Conservation (phyloP, 1,284 basidiomycete species). For the Xerocomus nothofagi region DNA sequence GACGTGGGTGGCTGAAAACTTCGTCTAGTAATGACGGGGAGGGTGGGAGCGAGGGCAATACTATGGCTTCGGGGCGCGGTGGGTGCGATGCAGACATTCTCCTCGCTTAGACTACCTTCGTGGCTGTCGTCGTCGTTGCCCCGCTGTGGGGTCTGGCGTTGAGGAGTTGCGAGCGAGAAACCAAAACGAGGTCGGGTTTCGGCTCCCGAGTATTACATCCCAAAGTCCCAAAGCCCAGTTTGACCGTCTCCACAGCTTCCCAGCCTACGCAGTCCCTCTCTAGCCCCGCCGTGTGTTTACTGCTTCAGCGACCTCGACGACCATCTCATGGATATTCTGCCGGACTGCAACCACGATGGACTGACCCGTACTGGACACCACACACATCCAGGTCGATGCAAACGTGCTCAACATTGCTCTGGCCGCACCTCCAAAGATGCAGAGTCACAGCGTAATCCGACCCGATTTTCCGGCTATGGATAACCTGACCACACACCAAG, state of each 20-base stretch:
- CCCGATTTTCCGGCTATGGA: slow-evolving; percentile 40
- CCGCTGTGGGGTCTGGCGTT: neutral
- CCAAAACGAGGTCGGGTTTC: slow-evolving; percentile 8
- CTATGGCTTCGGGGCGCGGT: slow-evolving; percentile 13
- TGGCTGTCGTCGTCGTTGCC: slow-evolving; percentile 12
- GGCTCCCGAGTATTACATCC: no score
- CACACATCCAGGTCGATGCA: slow-evolving; percentile 66
- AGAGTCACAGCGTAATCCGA: slow-evolving; percentile 76
- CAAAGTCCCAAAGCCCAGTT: slow-evolving; percentile 13
- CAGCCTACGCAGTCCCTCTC: neutral
- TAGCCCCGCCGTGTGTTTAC: no score
- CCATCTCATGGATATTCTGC: slow-evolving; percentile 75
- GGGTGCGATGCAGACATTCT: slow-evolving; percentile 25
- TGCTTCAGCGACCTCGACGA: neutral
- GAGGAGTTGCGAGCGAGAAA: slow-evolving; percentile 4
- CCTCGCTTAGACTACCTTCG: no score
- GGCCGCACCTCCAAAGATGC: slow-evolving; percentile 64
- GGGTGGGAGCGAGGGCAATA: slow-evolving; percentile 39
- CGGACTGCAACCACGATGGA: slow-evolving; percentile 55
- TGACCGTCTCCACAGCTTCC: neutral
- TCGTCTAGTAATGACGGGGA: slow-evolving; percentile 45
- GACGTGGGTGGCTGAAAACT: slow-evolving; percentile 42
- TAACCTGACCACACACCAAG: neutral
- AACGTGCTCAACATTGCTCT: slow-evolving; percentile 70
- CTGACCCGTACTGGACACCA: no score